Evolutionary conservation across 2,329 filamentous ascomycete species (phyloP).

Genomic region (Gnomoniopsis sp.): DNA sequence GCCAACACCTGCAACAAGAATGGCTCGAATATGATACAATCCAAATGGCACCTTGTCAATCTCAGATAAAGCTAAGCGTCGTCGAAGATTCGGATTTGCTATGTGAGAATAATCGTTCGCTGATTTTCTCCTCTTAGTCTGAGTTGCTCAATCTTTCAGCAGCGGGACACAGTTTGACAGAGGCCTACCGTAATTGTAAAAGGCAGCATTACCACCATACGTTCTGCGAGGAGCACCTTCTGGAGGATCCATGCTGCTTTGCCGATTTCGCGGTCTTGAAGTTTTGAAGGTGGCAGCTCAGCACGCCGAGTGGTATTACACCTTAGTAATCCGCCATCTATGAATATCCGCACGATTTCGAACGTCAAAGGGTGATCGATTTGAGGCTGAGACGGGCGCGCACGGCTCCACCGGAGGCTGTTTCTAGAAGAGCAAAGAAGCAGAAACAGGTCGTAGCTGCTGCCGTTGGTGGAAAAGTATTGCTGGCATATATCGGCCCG

Average conservation of each 20-base stretch:
- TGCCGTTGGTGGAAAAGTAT: background rate
- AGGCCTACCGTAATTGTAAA: conserved; percentile 61
- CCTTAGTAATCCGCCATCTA: background rate
- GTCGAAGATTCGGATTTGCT: conserved; percentile 70
- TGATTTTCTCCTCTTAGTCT: conserved; percentile 6
- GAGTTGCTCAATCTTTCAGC: conserved; percentile 22
- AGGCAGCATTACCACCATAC: conserved; percentile 63
- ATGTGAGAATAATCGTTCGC: conserved; percentile 51
- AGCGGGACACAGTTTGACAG: background rate
- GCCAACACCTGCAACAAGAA: conserved; percentile 74
- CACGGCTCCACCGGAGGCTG: background rate
- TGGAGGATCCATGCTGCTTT: background rate
- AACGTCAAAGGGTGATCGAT: background rate
- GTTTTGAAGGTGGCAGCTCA: background rate
- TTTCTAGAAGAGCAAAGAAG: conserved; percentile 5
- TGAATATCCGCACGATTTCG: background rate
- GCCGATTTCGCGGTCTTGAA: background rate
- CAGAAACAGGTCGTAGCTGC: background rate
- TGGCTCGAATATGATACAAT: conserved; percentile 71
- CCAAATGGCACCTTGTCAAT: conserved; percentile 77
- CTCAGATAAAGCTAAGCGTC: conserved; percentile 72
- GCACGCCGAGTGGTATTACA: background rate
- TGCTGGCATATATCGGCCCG: conserved; percentile 5
- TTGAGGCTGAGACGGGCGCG: background rate
- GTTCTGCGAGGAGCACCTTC: conserved; percentile 33